Evolutionary conservation across 2,329 filamentous ascomycete genomes (phyloP).

Genomic region (Exophiala xenobiotica): DNA sequence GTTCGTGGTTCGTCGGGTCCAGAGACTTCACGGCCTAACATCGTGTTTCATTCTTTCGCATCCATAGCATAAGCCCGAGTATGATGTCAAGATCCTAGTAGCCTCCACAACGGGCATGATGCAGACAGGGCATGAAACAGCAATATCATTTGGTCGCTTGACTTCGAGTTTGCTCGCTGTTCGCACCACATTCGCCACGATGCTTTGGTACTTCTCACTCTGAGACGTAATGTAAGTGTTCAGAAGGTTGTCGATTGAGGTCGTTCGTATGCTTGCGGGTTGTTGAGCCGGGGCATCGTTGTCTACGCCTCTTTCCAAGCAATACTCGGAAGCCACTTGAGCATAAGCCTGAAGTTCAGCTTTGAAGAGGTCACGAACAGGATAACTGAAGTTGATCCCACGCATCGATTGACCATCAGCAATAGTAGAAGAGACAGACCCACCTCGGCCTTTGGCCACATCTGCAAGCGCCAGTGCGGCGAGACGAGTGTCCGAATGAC

Average conservation of each 20-base stretch:
- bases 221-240: conserved; percentile 82
- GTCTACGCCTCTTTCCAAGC: conserved; percentile 19
- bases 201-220: conserved; percentile 80
- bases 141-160: conserved; percentile 45
- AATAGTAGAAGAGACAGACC: conserved; percentile 76
- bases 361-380: conserved; percentile 79
- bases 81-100: background rate
- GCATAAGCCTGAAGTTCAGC: conserved; percentile 74
- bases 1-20: no score
- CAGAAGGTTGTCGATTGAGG: conserved; percentile 91
- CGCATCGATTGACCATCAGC: conserved; percentile 68
- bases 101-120: conserved; percentile 5
- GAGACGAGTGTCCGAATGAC: conserved; percentile 81
- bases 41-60: conserved; percentile 42
- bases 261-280: conserved; percentile 59
- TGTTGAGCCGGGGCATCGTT: conserved; percentile 19
- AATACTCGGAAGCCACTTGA: conserved; percentile 37
- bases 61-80: conserved; percentile 40
- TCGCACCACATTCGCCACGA: conserved; percentile 92
- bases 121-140: conserved; percentile 65
- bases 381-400: conserved; percentile 68
- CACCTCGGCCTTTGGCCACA: conserved; percentile 87
- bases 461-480: conserved; percentile 83
- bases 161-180: conserved; percentile 77
- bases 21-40: conserved; percentile 18